These are phyloP conservation scores for Rubus parviflorus DNA, from an alignment of 306 rosid species.

Conservation along the genomic window DNA sequence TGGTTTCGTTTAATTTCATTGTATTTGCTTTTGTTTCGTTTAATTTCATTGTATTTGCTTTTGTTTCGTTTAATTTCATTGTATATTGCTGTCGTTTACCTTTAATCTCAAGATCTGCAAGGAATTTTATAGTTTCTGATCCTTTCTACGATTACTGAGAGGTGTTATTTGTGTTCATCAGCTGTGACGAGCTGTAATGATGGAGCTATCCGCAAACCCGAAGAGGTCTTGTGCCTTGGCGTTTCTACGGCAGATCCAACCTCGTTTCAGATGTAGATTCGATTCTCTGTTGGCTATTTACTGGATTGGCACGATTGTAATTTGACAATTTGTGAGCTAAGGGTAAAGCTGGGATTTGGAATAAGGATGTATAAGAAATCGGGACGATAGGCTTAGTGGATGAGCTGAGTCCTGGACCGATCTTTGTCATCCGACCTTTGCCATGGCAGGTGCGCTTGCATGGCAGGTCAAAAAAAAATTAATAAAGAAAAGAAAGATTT, in stretches of 20 bases:
- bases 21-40: not conserved
- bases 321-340: not conserved
- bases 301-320: not conserved
- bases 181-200: not conserved
- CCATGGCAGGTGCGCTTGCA: slow-evolving; percentile 98
- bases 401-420: slow-evolving; percentile 15
- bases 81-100: not conserved
- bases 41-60: not conserved
- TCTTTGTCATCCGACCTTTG: slow-evolving; percentile 89
- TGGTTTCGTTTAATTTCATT: not conserved
- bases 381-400: not conserved
- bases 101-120: too few relatives aligned
- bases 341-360: not conserved
- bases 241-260: not conserved
- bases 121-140: too few relatives aligned
- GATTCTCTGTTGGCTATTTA: not conserved
- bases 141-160: not conserved
- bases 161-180: not conserved
- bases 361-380: slow-evolving; percentile 28
- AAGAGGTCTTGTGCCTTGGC: not conserved
- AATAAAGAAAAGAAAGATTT: slow-evolving; percentile 44
- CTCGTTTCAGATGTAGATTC: not conserved
- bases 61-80: not conserved
- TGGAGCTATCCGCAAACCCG: not conserved
- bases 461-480: slow-evolving; percentile 68